Conservation (phyloP, 2,329 filamentous ascomycete species). For the Phaeosphaeria sp. region DNA sequence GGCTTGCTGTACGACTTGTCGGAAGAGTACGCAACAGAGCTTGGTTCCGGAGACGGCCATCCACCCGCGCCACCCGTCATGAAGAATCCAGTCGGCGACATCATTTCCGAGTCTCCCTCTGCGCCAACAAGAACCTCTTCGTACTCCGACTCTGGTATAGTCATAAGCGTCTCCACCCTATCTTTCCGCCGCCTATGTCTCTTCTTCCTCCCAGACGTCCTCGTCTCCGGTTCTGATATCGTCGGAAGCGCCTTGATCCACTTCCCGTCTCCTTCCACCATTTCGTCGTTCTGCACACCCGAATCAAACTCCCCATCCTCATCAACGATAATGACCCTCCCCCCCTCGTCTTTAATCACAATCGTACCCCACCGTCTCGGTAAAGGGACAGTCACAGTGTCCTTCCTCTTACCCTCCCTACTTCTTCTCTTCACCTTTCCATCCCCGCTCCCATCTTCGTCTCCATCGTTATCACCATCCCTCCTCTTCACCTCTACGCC, state of each 20-base stretch:
- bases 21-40: neutral
- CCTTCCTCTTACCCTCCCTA: slow-evolving; percentile 4
- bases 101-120: slow-evolving; percentile 3
- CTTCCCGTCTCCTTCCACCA: neutral
- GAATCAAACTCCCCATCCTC: slow-evolving; percentile 35
- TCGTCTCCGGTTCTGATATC: neutral
- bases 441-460: too few species aligned
- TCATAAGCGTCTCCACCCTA: slow-evolving; percentile 4
- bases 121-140: slow-evolving; percentile 6
- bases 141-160: slow-evolving; percentile 19
- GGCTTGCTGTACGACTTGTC: neutral
- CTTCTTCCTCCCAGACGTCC: neutral
- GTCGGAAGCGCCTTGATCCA: slow-evolving; percentile 18
- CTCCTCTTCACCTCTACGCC: slow-evolving; percentile 12
- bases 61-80: slow-evolving; percentile 27
- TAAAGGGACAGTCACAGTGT: slow-evolving; percentile 21
- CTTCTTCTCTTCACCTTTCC: too few species aligned
- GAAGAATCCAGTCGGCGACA: slow-evolving; percentile 28
- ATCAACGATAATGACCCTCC: slow-evolving; percentile 37
- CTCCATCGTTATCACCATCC: too few species aligned
- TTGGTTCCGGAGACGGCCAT: slow-evolving; percentile 12
- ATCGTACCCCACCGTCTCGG: slow-evolving; percentile 30
- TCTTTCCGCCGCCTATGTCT: slow-evolving; percentile 2
- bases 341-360: slow-evolving; percentile 31
- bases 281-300: slow-evolving; percentile 13